A percentile compares a stretch with the other conserved stretches of the same genome.
phyloP scores from a whole-genome alignment of 306 rosid species.

The Clitoria ternatea region DNA sequence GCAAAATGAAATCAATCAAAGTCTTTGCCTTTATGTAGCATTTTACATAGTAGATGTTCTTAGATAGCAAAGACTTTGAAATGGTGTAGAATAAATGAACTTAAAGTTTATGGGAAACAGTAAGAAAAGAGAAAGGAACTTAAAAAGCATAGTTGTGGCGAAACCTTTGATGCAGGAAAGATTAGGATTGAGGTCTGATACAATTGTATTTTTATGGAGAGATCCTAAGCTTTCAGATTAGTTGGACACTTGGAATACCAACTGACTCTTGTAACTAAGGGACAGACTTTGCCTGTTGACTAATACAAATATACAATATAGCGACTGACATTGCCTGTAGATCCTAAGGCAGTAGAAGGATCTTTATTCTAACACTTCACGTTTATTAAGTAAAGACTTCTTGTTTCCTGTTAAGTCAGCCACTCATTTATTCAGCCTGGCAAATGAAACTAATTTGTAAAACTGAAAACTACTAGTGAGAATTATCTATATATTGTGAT shows the following conservation, averaged over 20 bases:
- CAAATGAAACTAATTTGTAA: neutral
- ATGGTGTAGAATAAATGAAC: conserved; percentile 1
- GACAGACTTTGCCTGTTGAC: too few relatives aligned
- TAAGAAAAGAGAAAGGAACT: neutral
- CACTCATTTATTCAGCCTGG: conserved; percentile 4
- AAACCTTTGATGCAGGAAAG: too few relatives aligned
- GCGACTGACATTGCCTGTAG: too few relatives aligned
- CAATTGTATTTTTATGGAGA: too few relatives aligned
- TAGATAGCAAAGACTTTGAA: neutral
- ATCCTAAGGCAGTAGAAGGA: too few relatives aligned
- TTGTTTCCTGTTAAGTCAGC: conserved; percentile 9
- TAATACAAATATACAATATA: too few relatives aligned
- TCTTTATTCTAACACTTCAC: too few relatives aligned
- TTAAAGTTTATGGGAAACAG: neutral
- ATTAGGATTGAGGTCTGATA: too few relatives aligned
- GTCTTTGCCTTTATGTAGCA: neutral
- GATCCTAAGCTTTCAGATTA: too few relatives aligned
- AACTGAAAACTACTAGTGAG: conserved; percentile 4
- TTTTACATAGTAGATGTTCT: conserved; percentile 3
- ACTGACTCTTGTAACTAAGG: too few relatives aligned
- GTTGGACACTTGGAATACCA: too few relatives aligned
- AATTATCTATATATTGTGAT: conserved; percentile 13
- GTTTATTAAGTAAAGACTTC: neutral
- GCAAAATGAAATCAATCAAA: conserved; percentile 12
- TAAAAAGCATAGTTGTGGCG: too few relatives aligned